Evolutionary conservation across 345 rosid genomes (phyloP).

Genomic region (Eucalyptus erythrocorys): DNA sequence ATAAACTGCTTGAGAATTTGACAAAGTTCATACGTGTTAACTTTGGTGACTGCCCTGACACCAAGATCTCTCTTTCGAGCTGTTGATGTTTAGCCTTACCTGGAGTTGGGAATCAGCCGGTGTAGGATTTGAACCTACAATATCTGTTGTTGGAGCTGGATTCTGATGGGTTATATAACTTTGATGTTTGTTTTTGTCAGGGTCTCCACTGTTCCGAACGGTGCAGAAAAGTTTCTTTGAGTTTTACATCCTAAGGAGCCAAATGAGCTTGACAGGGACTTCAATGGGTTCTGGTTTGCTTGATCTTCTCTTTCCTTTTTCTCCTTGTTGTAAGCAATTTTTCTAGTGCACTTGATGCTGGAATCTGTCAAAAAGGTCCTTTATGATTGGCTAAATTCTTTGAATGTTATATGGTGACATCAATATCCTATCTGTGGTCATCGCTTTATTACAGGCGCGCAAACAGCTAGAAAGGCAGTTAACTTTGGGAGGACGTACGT

Average conservation of each 20-base stretch:
- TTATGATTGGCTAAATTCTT: not conserved
- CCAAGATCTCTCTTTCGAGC: not conserved
- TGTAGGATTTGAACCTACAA: not conserved
- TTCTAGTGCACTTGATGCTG: not conserved
- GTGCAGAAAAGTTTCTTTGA: not conserved
- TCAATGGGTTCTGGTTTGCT: slow-evolving; percentile 61
- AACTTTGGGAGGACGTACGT: slow-evolving; percentile 92
- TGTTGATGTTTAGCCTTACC: not conserved
- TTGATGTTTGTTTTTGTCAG: slow-evolving; percentile 8
- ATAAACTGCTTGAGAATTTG: not conserved
- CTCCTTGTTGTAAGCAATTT: not conserved
- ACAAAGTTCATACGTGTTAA: not conserved
- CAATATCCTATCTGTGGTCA: not conserved
- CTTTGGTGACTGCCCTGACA: not conserved
- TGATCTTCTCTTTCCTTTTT: not conserved
- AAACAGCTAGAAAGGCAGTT: slow-evolving; percentile 34
- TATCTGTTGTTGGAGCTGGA: not conserved
- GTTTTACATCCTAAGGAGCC: slow-evolving; percentile 1
- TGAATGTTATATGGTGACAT: not conserved
- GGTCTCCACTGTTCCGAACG: not conserved
- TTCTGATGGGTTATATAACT: not conserved
- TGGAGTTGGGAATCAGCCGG: not conserved
- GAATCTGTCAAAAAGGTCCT: not conserved
- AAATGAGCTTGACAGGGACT: slow-evolving; percentile 72
- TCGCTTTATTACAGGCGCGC: slow-evolving; percentile 26